Evolutionary conservation across 805 yeast genomes (phyloP), one percentile per base, ranked within the genome.

Genomic region (Candida silvatica): DNA sequence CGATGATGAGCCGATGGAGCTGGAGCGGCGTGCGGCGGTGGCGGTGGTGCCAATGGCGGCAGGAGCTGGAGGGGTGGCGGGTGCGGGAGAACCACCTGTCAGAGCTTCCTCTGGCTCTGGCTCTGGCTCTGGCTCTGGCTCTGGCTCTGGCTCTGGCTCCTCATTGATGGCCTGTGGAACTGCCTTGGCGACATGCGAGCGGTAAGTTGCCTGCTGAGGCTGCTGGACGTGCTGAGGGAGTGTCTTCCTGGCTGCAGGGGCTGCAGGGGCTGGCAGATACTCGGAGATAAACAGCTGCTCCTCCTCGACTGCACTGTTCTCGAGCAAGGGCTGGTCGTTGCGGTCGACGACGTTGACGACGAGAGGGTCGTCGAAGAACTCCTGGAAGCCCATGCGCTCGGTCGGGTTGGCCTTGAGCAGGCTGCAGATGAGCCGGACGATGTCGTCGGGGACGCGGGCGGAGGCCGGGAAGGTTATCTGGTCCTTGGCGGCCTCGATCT

Each of bases 221-320:
- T 26, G 14, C 17, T 11, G 16, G 16, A 2, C 25, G 9, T 23
- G 9, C 25, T 23, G 9, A 23, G 7, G 14, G 34, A n/a, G 23
- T 33, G 38, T 18, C 20, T 20, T 29, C 16, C 17, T 11, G 22
- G 26, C n/a, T 39, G 37, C n/a, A 12, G 15, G 6, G 20, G 17
- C 17, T 17, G 27, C 27, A 18, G 7, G 29, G n/a, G 12, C 53
- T 45, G 42, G 67, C 40, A 51, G 68, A 48, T 82, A 86, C 56
- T 87, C 97, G 40, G 94, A 80, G 35, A 87, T 83, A 53, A 82
- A 87, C 58, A 86, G 63, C 53, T 81, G 77, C 43, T 83, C 92
- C 48, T 83, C 85, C 44, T 83, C 70, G 42, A 72, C 69, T 5
- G 81, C 75, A n/a, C n/a, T n/a, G 7, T 22, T 12, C 34, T 77